A percentile compares a stretch with the other conserved stretches of the same genome.
Evolutionary conservation across 177 flowering plant species (phyloP).

Genomic region (Vitis hybrid): DNA sequence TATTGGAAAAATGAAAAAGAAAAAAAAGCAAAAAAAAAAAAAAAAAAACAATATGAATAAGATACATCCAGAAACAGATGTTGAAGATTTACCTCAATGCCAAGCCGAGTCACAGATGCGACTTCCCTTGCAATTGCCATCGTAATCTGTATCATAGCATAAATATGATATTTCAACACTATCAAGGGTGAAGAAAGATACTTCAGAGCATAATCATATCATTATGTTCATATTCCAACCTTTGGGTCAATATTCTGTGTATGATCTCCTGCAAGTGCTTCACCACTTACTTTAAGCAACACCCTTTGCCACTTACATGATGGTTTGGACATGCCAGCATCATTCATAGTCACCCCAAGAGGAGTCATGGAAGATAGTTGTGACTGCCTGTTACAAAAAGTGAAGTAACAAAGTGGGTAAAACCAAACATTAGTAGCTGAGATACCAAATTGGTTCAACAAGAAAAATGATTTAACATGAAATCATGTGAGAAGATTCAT

Average conservation of each 20-base stretch:
- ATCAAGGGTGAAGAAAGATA: neutral
- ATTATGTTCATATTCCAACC: slow-evolving; percentile 35
- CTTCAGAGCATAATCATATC: neutral
- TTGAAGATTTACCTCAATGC: slow-evolving; percentile 64
- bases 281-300: slow-evolving; percentile 97
- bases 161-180: neutral
- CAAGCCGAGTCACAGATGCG: slow-evolving; percentile 89
- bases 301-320: slow-evolving; percentile 86
- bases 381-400: slow-evolving; percentile 39
- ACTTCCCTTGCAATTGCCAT: slow-evolving; percentile 98
- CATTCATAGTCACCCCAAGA: slow-evolving; percentile 48
- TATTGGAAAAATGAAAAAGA: too few relatives aligned
- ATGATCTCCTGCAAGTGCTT: slow-evolving; percentile 94
- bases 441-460: neutral
- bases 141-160: slow-evolving; percentile 47
- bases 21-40: too few relatives aligned
- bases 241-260: slow-evolving; percentile 93
- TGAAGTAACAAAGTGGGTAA: neutral
- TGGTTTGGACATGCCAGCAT: slow-evolving; percentile 37
- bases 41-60: neutral
- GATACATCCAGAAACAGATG: neutral
- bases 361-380: slow-evolving; percentile 42
- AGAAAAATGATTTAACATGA: neutral
- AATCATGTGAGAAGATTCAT: too few relatives aligned
- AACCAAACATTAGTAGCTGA: neutral